Conservation (phyloP, 352 stramenopile genomes). For the Aphanomyces invadans region DNA sequence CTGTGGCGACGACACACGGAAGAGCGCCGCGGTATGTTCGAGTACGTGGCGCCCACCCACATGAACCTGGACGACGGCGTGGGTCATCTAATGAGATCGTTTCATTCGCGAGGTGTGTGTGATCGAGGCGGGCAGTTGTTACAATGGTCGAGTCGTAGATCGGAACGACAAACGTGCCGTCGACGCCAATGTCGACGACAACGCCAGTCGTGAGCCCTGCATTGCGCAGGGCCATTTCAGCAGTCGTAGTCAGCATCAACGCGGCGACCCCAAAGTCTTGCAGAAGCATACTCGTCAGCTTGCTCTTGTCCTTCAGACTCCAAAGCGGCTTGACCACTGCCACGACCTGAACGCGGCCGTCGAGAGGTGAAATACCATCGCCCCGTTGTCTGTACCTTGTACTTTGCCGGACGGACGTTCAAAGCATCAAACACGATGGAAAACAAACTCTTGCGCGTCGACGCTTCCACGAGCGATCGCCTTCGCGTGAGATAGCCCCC, state of each 20-base stretch:
- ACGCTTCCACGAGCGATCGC: background rate
- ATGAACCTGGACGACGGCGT: background rate
- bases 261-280: slow-evolving; percentile 10
- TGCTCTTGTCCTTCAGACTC: background rate
- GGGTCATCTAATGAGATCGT: background rate
- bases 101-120: background rate
- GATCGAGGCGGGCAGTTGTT: background rate
- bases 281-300: background rate
- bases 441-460: background rate
- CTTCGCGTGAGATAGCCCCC: background rate
- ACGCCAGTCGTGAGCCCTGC: slow-evolving; percentile 4
- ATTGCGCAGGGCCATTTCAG: background rate
- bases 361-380: background rate
- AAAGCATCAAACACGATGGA: slow-evolving; percentile 2
- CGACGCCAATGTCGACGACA: slow-evolving; percentile 15
- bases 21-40: background rate
- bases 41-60: background rate
- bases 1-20: background rate
- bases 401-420: background rate
- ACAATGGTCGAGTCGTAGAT: slow-evolving; percentile 18
- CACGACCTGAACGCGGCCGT: background rate
- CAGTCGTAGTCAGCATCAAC: slow-evolving; percentile 1
- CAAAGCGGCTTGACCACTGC: background rate
- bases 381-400: background rate
- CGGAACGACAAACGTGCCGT: slow-evolving; percentile 12